Conservation (phyloP, 1,139 yeast genomes). For the Geotrichum bryndzae region DNA sequence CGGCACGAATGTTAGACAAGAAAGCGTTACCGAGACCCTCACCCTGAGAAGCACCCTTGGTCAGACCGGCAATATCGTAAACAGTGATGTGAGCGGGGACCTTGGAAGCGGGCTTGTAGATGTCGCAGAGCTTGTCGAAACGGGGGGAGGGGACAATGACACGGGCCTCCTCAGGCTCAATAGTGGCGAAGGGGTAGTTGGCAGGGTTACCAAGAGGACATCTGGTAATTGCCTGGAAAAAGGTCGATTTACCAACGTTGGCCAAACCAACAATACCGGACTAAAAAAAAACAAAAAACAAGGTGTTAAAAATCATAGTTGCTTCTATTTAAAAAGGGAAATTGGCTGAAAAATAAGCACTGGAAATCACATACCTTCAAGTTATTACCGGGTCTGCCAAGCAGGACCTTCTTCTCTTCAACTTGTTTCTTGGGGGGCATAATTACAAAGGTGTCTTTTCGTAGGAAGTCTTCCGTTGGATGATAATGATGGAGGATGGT, state of each 20-base stretch:
- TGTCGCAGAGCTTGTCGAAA: conserved; percentile 64
- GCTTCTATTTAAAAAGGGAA: background rate
- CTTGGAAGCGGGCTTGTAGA: conserved; percentile 76
- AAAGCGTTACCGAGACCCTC: conserved; percentile 98
- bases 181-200: conserved; percentile 96
- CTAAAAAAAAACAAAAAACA: conserved; percentile 29
- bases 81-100: conserved; percentile 93
- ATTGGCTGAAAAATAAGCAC: background rate
- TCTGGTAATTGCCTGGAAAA: conserved; percentile 67
- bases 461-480: background rate
- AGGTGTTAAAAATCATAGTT: background rate
- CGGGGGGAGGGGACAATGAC: conserved; percentile 93
- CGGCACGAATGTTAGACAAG: conserved; percentile 95
- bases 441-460: conserved; percentile 1
- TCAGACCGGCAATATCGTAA: conserved; percentile 96
- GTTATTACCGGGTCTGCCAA: conserved; percentile 94
- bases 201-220: conserved; percentile 98
- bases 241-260: conserved; percentile 89
- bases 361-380: conserved; percentile 26
- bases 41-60: conserved; percentile 96
- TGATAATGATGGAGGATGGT: background rate
- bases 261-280: conserved; percentile 95
- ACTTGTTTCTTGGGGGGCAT: conserved; percentile 96
- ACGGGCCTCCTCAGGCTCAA: conserved; percentile 98
- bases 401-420: conserved; percentile 79